Conservation (phyloP, 371 early-diverging fungal species). For the Mortierella sp. region DNA sequence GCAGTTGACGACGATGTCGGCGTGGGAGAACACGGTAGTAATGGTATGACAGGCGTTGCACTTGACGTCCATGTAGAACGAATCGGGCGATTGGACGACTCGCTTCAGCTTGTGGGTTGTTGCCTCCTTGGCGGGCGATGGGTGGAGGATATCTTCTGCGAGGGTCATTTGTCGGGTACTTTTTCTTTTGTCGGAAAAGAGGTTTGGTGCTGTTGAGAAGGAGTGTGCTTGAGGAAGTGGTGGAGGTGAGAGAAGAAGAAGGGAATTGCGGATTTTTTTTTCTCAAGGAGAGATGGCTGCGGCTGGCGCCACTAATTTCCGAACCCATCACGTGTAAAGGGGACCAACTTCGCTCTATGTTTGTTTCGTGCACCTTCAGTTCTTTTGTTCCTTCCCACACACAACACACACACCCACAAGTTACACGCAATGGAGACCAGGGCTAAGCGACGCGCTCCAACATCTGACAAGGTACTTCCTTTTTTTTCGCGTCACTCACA, state of each 20-base stretch:
- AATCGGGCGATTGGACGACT: slow-evolving; percentile 98
- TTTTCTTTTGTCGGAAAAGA: background rate
- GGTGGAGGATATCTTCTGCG: slow-evolving; percentile 98
- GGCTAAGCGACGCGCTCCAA: slow-evolving; percentile 9
- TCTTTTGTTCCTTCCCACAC: background rate
- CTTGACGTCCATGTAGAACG: slow-evolving; percentile 99
- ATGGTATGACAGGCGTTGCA: slow-evolving; percentile 97
- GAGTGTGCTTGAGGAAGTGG: background rate
- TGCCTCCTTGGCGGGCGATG: slow-evolving; percentile 90
- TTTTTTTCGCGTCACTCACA: background rate
- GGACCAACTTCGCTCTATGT: background rate
- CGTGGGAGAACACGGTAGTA: slow-evolving; percentile 99
- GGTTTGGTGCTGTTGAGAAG: background rate
- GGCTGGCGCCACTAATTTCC: slow-evolving; percentile 16
- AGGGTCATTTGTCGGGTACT: slow-evolving; percentile 59
- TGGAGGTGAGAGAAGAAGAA: background rate
- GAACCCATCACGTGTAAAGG: background rate
- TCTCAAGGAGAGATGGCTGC: background rate
- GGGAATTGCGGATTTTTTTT: background rate
- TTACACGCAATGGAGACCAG: slow-evolving; percentile 1
- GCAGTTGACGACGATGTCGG: slow-evolving; percentile 98
- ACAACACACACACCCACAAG: background rate
- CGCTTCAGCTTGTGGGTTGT: slow-evolving; percentile 99
- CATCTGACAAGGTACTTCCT: background rate
- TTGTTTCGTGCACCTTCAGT: background rate